Percentiles rank a stretch among this genome's conserved stretches.
These are phyloP conservation scores for Lactarius hatsudake DNA, from an alignment of 768 basidiomycete species.

Conservation along the genomic window DNA sequence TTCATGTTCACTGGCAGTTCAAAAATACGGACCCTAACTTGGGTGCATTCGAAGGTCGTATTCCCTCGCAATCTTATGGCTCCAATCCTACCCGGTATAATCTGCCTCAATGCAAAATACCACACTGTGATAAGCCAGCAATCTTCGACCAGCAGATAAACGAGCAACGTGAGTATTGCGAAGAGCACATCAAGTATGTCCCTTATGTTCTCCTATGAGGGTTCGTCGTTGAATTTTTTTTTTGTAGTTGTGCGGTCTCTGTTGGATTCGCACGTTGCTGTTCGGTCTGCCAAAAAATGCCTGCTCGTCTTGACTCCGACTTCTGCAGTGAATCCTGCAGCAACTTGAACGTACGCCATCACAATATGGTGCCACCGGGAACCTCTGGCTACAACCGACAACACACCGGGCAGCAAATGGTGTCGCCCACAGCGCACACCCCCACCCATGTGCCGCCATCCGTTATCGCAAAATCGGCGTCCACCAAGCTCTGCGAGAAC, in stretches of 20 bases:
- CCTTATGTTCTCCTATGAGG: neutral
- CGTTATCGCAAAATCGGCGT: too few species aligned
- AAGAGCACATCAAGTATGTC: constrained; percentile 1
- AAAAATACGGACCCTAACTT: neutral
- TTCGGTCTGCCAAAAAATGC: neutral
- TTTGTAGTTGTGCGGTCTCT: neutral
- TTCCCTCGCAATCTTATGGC: neutral
- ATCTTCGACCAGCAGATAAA: neutral
- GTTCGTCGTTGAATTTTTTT: neutral
- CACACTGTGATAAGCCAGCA: neutral
- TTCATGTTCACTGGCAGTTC: neutral
- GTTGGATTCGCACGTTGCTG: neutral
- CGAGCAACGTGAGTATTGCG: constrained; percentile 14
- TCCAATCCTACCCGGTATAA: neutral
- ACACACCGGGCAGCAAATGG: too few species aligned
- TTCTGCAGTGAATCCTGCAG: constrained; percentile 13
- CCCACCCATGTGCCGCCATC: too few species aligned
- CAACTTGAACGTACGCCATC: neutral
- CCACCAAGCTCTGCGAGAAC: too few species aligned
- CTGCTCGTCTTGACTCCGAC: neutral
- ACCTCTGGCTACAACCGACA: neutral
- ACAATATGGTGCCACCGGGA: neutral
- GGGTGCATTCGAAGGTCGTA: neutral
- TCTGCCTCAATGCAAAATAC: neutral
- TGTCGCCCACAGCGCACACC: too few species aligned